Percentiles rank a stretch among this genome's conserved stretches.
phyloP scores from a whole-genome alignment of 2,329 filamentous ascomycete genomes.

The Ambrosiella cleistominuta region DNA sequence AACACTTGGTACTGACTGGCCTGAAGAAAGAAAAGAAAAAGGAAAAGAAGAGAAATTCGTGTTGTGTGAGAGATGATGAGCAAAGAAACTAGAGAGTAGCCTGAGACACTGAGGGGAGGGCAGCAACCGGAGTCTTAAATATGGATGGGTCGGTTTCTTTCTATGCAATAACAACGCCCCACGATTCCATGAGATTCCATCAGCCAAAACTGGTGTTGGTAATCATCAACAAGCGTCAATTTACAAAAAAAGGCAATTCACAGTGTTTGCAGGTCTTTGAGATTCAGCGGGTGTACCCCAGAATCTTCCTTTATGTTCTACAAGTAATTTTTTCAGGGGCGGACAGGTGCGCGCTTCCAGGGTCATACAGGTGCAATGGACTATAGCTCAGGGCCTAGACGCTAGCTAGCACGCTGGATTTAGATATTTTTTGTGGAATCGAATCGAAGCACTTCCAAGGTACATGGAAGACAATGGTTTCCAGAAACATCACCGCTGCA shows the following conservation, averaged over 20 bases:
- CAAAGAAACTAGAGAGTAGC: slow-evolving; percentile 4
- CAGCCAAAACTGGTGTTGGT: slow-evolving; percentile 6
- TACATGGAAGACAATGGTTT: slow-evolving; percentile 7
- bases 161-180: neutral
- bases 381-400: neutral
- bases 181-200: slow-evolving; percentile 16
- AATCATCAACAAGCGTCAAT: neutral
- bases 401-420: neutral
- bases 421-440: slow-evolving; percentile 6
- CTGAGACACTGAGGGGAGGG: neutral
- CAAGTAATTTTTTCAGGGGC: slow-evolving; percentile 7
- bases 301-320: slow-evolving; percentile 9
- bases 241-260: neutral
- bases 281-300: neutral
- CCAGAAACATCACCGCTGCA: neutral
- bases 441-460: slow-evolving; percentile 8
- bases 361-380: neutral
- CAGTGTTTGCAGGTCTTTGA: neutral
- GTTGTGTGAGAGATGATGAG: slow-evolving; percentile 5
- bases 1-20: slow-evolving; percentile 7
- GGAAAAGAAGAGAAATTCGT: slow-evolving; percentile 4
- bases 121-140: slow-evolving; percentile 10
- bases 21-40: slow-evolving; percentile 11
- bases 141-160: slow-evolving; percentile 4
- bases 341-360: neutral